Percentiles rank a stretch among this genome's conserved stretches.
phyloP scores from a whole-genome alignment of 208 protist genomes.

The Trypanosomatidae sp. region DNA sequence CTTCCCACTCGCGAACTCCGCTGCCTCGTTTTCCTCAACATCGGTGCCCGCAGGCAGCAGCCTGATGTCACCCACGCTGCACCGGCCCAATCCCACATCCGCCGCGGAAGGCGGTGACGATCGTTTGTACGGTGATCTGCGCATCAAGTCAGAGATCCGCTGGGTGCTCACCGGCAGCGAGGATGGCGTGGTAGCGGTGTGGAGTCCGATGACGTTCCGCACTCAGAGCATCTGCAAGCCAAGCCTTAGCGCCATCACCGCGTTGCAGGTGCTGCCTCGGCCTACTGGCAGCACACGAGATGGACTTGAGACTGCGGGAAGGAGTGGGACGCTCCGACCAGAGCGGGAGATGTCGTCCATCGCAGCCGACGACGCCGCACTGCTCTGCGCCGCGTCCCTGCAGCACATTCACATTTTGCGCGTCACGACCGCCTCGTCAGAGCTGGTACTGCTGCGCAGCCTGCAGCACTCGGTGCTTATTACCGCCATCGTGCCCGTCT shows the following conservation, averaged over 20 bases:
- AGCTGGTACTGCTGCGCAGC: slow-evolving; percentile 23
- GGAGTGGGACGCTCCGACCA: too few species aligned
- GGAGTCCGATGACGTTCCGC: slow-evolving; percentile 39
- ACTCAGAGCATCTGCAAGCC: slow-evolving; percentile 26
- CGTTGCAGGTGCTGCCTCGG: too few species aligned
- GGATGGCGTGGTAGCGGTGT: slow-evolving; percentile 41
- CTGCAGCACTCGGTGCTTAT: slow-evolving; percentile 21
- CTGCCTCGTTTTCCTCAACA: slow-evolving; percentile 9
- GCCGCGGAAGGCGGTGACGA: neutral
- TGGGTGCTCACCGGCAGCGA: slow-evolving; percentile 40
- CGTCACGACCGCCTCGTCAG: slow-evolving; percentile 8
- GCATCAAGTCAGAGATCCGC: slow-evolving; percentile 8
- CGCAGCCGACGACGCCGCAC: too few species aligned
- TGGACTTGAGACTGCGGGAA: too few species aligned
- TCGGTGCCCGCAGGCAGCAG: too few species aligned
- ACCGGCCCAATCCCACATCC: neutral
- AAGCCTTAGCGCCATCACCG: slow-evolving; percentile 24
- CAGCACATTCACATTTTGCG: slow-evolving; percentile 26
- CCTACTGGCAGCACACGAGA: too few species aligned
- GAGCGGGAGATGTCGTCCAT: too few species aligned
- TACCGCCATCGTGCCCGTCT: slow-evolving; percentile 14
- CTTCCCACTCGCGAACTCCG: slow-evolving; percentile 34
- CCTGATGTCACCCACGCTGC: too few species aligned
- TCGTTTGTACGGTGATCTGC: neutral
- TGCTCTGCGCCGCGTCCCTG: slow-evolving; percentile 37